Base-by-base conservation (phyloP, 768 basidiomycete genomes). In the Russula virescens region DNA sequence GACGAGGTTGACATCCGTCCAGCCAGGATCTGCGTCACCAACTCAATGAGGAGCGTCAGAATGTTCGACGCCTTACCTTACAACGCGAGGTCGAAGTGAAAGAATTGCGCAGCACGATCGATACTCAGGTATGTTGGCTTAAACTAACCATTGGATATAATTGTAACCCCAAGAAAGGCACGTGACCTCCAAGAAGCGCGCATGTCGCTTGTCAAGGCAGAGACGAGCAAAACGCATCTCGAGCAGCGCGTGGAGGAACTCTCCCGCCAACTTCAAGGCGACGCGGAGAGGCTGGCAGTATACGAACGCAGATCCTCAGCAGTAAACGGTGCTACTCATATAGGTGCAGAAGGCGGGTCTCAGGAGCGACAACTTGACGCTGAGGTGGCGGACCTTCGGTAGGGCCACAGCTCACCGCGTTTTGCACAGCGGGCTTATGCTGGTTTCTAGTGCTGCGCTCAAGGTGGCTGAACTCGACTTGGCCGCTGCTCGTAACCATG, bases 311-410 rank as follows among this genome's bases (percentile, higher is more conserved):
- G 89, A 53, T 71, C 79, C 8, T 69, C 74, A 5, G 69, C 72
- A 3, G 49, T 70, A 6, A 64, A 66, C 49, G 74, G 76, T 23
- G 58, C 73, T 13, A 66, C 74, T 23, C 72, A 76, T 48, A 68
- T 66, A 18, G 70, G 71, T 26, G 78, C 82, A 64, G 75, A 79
- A 57, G 79, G 81, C 65, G 62, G 85, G 64, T 80, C 79, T 64
- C 81, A 79, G 11, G 93, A 94, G 70, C 87, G 91, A 68, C 89
- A 91, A 68, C 80, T 94, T 10, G 86, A 93, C 72, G 78, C 83
- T 18, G 90, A 94, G 70, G 88, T 94, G 21, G 93, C 91, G 4
- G 91, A 94, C 58, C 79, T 94, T 21, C 80, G 91, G 89, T 91
- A 60, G 31, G n/a, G 79, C 73, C 40, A 11, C 14, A 49, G 4